Evolutionary conservation across 2,329 filamentous ascomycete genomes (phyloP), one percentile per base, ranked within the genome.

Genomic region (Xylaria arbuscula): DNA sequence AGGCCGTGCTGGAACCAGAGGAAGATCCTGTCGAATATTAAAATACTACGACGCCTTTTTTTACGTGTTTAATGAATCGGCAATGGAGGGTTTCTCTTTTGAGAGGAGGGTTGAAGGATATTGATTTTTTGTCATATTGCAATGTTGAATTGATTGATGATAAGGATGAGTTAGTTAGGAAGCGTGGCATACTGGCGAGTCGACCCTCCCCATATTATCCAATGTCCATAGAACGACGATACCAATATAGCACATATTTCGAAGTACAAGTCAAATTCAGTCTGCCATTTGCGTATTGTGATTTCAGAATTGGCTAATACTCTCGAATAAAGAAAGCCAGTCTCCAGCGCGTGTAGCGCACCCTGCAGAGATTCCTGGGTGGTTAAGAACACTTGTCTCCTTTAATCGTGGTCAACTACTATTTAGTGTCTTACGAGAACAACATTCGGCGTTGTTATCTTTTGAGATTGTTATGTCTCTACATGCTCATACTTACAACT

Each of bases 181-280:
- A 58, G 38, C 9, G 19, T 38, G 38, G 34, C 56, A 50, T 42
- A 32, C 22, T 28, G 28, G 45, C 32, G 47, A 60, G 19, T 68
- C 51, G 32, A 28, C 11, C 51, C 51, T 48, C 7, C 28, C 42
- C 42, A 34, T 62, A 38, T 32, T 24, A 45, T 57, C 51, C 56
- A 22, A 58, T 56, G 64, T 62, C 53, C 45, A 51, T 75, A 76
- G 72, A 74, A 71, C 72, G 66, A 74, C 72, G 72, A 76, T 76
- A 75, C 73, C 73, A 76, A 72, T 72, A 67, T 69, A 72, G 72
- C 64, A 69, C 62, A 22, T 66, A 15, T 57, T n/a, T 32, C 40
- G 38, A 32, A 51, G 36, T 22, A 60, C 10, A n/a, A 54, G 8
- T 58, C 22, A 32, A 48, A 28, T 40, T 36, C 11, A 11, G 10